phyloP scores from a whole-genome alignment of 345 rosid genomes.

The Citrus hindsii region DNA sequence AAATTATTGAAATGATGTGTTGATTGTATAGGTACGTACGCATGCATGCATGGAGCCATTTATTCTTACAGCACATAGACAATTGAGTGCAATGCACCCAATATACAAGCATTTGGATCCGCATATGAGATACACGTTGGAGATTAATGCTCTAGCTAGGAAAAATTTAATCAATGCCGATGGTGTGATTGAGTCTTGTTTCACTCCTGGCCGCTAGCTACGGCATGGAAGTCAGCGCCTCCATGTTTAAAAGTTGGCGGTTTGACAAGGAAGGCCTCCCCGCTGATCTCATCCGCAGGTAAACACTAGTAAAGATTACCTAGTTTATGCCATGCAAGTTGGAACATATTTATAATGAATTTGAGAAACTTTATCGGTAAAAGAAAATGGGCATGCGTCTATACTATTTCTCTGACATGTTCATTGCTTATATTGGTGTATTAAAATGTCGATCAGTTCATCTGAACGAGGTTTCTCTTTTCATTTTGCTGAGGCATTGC shows the following conservation, averaged over 20 bases:
- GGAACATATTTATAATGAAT: neutral
- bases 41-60: constrained; percentile 91
- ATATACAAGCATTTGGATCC: constrained; percentile 89
- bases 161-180: constrained; percentile 70
- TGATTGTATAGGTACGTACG: constrained; percentile 52
- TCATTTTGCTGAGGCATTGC: constrained; percentile 77
- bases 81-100: constrained; percentile 90
- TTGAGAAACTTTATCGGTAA: neutral
- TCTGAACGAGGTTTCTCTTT: constrained; percentile 5
- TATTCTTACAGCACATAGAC: constrained; percentile 92
- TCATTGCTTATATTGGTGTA: constrained; percentile 10
- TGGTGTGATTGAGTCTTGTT: constrained; percentile 81
- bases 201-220: constrained; percentile 82
- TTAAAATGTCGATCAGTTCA: neutral
- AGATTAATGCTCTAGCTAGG: constrained; percentile 86
- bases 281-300: constrained; percentile 93
- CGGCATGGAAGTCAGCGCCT: constrained; percentile 80
- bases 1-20: neutral
- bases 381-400: neutral
- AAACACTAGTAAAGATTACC: neutral
- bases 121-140: constrained; percentile 89
- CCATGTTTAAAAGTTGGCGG: constrained; percentile 77
- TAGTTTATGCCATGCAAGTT: neutral
- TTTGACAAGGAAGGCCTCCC: constrained; percentile 91
- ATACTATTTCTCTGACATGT: constrained; percentile 14